Evolutionary conservation across 2,329 filamentous ascomycete species (phyloP).

Genomic region (Colletotrichum tofieldiae): DNA sequence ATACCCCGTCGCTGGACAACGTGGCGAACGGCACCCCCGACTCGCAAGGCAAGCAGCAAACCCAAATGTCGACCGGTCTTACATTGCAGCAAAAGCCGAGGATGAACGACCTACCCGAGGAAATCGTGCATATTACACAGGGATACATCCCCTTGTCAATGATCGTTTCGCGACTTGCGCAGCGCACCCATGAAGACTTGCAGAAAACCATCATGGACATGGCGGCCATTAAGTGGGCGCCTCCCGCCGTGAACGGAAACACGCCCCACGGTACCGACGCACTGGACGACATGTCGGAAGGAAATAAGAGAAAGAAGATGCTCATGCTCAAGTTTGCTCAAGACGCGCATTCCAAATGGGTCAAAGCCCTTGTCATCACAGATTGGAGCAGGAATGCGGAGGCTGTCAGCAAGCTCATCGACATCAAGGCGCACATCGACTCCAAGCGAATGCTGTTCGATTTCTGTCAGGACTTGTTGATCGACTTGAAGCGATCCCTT

Average conservation of each 20-base stretch:
- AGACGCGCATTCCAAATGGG: conserved; percentile 86
- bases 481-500: conserved; percentile 81
- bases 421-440: conserved; percentile 84
- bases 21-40: conserved; percentile 47
- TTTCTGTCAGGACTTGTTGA: conserved; percentile 73
- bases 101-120: conserved; percentile 73
- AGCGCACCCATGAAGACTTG: conserved; percentile 86
- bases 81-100: conserved; percentile 44
- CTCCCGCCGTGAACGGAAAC: conserved; percentile 67
- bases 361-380: conserved; percentile 91
- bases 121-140: conserved; percentile 80
- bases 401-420: conserved; percentile 89
- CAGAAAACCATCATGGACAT: conserved; percentile 79
- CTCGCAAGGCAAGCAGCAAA: conserved; percentile 44
- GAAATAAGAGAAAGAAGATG: conserved; percentile 84
- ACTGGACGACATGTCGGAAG: conserved; percentile 71
- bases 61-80: conserved; percentile 35
- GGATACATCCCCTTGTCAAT: conserved; percentile 83
- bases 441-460: conserved; percentile 74
- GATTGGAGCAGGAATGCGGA: conserved; percentile 89
- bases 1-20: conserved; percentile 45
- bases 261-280: conserved; percentile 55
- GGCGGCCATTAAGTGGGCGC: conserved; percentile 75
- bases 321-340: conserved; percentile 84
- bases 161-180: conserved; percentile 84